Evolutionary conservation across 2,329 filamentous ascomycete genomes (phyloP), one percentile per base, ranked within the genome.

Genomic region (Stachybotrys chlorohalonatus): DNA sequence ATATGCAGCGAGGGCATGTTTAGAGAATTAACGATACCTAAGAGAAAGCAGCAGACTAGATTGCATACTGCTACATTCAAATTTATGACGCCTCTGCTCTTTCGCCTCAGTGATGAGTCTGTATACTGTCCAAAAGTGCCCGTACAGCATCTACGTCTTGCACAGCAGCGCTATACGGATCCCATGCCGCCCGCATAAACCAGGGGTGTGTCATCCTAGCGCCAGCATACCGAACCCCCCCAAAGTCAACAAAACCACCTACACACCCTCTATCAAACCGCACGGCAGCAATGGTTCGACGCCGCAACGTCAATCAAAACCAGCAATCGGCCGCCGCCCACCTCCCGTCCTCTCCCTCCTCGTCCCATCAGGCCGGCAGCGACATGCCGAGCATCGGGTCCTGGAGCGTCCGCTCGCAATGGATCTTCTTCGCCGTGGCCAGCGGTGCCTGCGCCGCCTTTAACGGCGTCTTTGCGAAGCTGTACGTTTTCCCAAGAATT

Each of bases 391-490:
- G 47, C 47, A 47, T 42, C 16, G 47, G 46, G 11, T 64, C 59
- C 31, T 70, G 58, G 71, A 70, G 63, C 62, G 73, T 59, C 31
- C 64, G 63, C 11, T 61, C 66, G 32, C 77, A 80, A 59, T 87
- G 84, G 84, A 79, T 93, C 58, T 72, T 85, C 52, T 79, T 87
- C 58, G 87, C 89, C 47, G 68, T 92, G 47, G 82, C 85, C 51
- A 90, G 86, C 64, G 89, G 89, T 58, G 84, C 81, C 53, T 92
- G 87, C 64, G 89, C 89, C 36, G 87, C 89, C 24, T 85, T 89
- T 61, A 94, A 94, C 63, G 89, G 89, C 56, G 85, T 89, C 6
- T 91, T 93, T 74, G 89, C 89, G 1, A 94, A 93, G 71, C 74
- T 94, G 86, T 89, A 73, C 64, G 82, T 76, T n/a, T n/a, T n/a